These are phyloP conservation scores for Rubroboletus satanas DNA, from an alignment of 768 basidiomycete genomes.

Conservation along the genomic window DNA sequence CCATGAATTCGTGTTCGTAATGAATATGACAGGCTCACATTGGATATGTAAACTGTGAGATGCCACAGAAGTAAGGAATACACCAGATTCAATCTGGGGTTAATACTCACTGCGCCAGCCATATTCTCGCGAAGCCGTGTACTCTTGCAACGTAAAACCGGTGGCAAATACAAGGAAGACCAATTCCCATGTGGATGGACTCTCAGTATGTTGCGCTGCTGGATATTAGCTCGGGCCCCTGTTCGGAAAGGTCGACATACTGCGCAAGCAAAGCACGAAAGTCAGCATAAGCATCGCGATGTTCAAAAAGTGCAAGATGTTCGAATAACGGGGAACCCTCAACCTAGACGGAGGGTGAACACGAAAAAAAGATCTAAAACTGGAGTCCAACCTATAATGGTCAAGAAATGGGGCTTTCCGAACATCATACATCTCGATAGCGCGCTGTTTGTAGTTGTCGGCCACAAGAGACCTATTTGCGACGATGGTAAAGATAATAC, in stretches of 20 bases:
- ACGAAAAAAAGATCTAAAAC: neutral
- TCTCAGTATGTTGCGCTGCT: conserved; percentile 53
- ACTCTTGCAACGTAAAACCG: conserved; percentile 83
- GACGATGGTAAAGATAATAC: conserved; percentile 60
- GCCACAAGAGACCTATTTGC: conserved; percentile 73
- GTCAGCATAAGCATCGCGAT: conserved; percentile 63
- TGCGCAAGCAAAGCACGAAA: conserved; percentile 71
- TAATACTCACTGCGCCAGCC: conserved; percentile 79
- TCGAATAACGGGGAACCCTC: conserved; percentile 78
- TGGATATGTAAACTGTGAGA: conserved; percentile 71
- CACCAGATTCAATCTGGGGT: neutral
- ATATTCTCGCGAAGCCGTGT: conserved; percentile 81
- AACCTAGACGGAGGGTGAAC: conserved; percentile 41
- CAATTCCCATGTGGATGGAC: conserved; percentile 59
- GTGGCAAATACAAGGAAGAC: conserved; percentile 71
- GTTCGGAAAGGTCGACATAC: conserved; percentile 41
- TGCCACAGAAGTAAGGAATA: neutral
- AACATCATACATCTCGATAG: conserved; percentile 69
- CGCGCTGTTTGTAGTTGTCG: conserved; percentile 83
- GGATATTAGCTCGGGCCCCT: conserved; percentile 1
- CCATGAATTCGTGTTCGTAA: neutral
- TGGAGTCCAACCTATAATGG: conserved; percentile 61
- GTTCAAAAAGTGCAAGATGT: conserved; percentile 74
- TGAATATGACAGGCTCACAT: conserved; percentile 42
- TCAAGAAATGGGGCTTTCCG: conserved; percentile 70